phyloP scores from a whole-genome alignment of 192 early-diverging fungal species.

The Paraglomus brasilianum region DNA sequence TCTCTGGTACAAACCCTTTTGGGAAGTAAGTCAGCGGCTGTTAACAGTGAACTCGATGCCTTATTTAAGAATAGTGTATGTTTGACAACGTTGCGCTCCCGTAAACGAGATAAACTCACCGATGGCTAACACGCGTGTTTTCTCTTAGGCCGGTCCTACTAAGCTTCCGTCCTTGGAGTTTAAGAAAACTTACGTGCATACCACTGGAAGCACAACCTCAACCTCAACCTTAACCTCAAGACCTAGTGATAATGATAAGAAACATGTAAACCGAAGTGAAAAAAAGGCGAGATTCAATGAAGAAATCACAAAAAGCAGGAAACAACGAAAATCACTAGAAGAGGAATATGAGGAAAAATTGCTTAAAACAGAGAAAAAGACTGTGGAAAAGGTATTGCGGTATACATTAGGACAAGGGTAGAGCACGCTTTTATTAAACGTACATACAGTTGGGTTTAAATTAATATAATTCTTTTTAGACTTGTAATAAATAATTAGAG shows the following conservation, averaged over 20 bases:
- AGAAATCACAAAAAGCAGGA: slow-evolving; percentile 28
- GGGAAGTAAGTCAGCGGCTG: slow-evolving; percentile 32
- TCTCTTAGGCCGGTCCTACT: slow-evolving; percentile 38
- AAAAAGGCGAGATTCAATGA: slow-evolving; percentile 20
- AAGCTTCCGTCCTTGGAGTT: slow-evolving; percentile 30
- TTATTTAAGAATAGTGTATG: slow-evolving; percentile 63
- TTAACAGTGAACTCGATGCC: slow-evolving; percentile 55
- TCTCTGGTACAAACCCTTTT: background rate
- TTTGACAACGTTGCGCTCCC: background rate
- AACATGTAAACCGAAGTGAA: slow-evolving; percentile 13
- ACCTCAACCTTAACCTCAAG: slow-evolving; percentile 7
- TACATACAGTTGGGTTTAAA: too few relatives aligned
- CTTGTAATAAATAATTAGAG: too few relatives aligned
- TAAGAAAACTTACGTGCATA: slow-evolving; percentile 35
- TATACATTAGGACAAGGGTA: slow-evolving; percentile 38
- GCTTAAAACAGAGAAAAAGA: slow-evolving; percentile 6
- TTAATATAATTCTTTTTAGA: too few relatives aligned
- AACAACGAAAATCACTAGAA: slow-evolving; percentile 32
- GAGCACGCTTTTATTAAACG: slow-evolving; percentile 14
- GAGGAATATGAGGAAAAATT: slow-evolving; percentile 38
- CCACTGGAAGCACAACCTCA: slow-evolving; percentile 32
- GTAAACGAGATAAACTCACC: slow-evolving; percentile 12
- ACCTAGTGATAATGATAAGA: slow-evolving; percentile 30
- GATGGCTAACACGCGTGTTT: background rate
- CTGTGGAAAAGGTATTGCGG: slow-evolving; percentile 26